Base-by-base conservation (phyloP, 129 eudicot species). In the Helichrysum umbraculigerum region DNA sequence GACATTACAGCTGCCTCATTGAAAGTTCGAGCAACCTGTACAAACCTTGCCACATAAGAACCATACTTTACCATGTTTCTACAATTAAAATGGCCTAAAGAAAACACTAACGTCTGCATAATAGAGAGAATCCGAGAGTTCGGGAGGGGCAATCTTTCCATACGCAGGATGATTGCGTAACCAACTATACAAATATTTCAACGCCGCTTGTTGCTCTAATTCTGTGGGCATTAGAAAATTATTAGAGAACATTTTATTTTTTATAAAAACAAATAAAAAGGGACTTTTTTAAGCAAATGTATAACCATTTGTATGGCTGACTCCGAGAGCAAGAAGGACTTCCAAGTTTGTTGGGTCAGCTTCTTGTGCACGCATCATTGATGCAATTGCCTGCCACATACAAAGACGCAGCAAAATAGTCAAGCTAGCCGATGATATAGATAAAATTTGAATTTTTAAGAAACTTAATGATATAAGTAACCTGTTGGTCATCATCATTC, bases 401-500 rank as follows among this genome's bases (percentile, higher is more conserved):
- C 22, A 60, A 44, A 54, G 37, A 66, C 44, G 20, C 72, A 25
- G 0, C 73, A 54, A 28, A 33, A 50, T 21, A 11, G 17, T 12
- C 32, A 65, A 65, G 70, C 33, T 5, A 65, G 7, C 8, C 16
- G 16, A 32, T 30, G 2, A 65, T 65, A 14, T 65, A 11, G 6
- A 25, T 17, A 30, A 64, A 4, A 4, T 64, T 30, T 0, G 20
- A 64, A 64, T 64, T 7, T 1, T 64, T 10, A 28, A 21, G 50
- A 68, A 17, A 77, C 71, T 11, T 34, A n/a, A 28, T 58, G 29
- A 41, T 33, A 30, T 34, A 70, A 63, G 78, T 14, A 63, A 91
- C 98, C 98, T 94, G 98, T 70, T 91, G 97, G 78, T 94, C 98
- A 57, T 91, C 97, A 69, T 94, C 98, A 78, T 94, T 94, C 81